Base-by-base conservation (phyloP, 2,329 filamentous ascomycete species). In the Trichoderma sp. region DNA sequence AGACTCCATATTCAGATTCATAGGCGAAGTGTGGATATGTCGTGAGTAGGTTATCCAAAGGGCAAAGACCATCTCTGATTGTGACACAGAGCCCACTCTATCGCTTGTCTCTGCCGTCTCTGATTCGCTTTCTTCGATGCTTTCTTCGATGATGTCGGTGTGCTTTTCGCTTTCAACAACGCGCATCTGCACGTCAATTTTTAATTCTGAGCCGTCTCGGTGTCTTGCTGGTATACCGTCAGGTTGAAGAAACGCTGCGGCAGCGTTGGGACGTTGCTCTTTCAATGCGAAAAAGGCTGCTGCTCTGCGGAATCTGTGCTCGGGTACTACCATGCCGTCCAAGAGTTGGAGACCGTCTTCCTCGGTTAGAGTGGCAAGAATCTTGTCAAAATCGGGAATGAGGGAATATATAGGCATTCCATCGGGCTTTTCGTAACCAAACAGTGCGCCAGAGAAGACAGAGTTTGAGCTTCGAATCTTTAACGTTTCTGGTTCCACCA, bases 11-110 rank as follows among this genome's bases (percentile, higher is more conserved):
- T 87, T 58, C 7, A 66, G 18, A 52, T 70, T 85, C 58, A 90
- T 79, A 68, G 80, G 80, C 64, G 85, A 83, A 70, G 89, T 86
- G 18, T 99, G 96, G 14, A 98, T 85, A 75, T 97, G 93, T 71
- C 94, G 87, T 21, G 95, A 98, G 78, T 98, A 99, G 1, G 95
- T 98, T 73, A 99, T 91, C 96, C 96, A 99, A 34, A 99, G 82
- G 13, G 96, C 96, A 81, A 94, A 98, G 0, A 98, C 94, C 71
- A 97, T 87, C 77, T 97, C 94, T 18, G 90, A 87, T 70, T 86
- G 83, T 4, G 81, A 76, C 37, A 83, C 79, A 13, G 85, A 79
- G n/a, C 86, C 84, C 10, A 82, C 76, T n/a, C 79, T 78, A 39
- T 79, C 80, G 59, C 34, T 8, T 59, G 39, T 52, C 30, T 77